A percentile compares a stretch with the other conserved stretches of the same genome.
Evolutionary conservation across 2,329 filamentous ascomycete genomes (phyloP).

Genomic region (Pseudopyrenochaeta lycopersici): DNA sequence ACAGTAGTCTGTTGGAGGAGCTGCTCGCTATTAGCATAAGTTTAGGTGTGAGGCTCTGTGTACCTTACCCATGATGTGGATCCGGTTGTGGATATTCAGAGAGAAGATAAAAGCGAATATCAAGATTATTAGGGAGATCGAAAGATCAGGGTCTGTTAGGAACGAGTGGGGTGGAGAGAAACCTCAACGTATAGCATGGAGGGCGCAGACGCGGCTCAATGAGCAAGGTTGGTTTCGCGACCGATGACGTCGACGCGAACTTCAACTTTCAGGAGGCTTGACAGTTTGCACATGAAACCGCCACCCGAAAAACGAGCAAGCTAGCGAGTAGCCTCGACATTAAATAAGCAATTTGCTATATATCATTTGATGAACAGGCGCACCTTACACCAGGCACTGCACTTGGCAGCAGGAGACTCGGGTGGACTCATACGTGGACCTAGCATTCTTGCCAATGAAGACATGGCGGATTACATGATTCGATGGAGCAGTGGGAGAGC

Average conservation of each 20-base stretch:
- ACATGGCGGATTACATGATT: too few relatives aligned
- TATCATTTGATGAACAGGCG: too few relatives aligned
- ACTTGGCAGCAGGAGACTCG: too few relatives aligned
- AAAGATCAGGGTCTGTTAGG: neutral
- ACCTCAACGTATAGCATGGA: neutral
- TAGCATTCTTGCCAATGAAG: too few relatives aligned
- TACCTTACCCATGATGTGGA: conserved; percentile 30
- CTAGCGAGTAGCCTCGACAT: neutral
- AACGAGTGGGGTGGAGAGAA: neutral
- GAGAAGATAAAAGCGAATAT: neutral
- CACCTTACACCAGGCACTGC: too few relatives aligned
- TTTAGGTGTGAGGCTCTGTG: conserved; percentile 2
- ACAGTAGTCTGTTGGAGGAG: conserved; percentile 38
- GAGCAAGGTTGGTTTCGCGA: neutral
- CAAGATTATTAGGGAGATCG: neutral
- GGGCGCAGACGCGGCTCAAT: conserved; percentile 11
- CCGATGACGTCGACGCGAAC: conserved; percentile 26
- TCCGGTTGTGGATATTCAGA: neutral
- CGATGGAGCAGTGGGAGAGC: too few relatives aligned
- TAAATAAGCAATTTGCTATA: too few relatives aligned
- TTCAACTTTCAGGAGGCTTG: neutral
- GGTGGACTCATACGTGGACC: too few relatives aligned
- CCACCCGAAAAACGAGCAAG: neutral
- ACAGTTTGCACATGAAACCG: too few relatives aligned
- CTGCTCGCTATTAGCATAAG: conserved; percentile 24